Base-by-base conservation (phyloP, 345 rosid species). In the Nasturtium officinale region DNA sequence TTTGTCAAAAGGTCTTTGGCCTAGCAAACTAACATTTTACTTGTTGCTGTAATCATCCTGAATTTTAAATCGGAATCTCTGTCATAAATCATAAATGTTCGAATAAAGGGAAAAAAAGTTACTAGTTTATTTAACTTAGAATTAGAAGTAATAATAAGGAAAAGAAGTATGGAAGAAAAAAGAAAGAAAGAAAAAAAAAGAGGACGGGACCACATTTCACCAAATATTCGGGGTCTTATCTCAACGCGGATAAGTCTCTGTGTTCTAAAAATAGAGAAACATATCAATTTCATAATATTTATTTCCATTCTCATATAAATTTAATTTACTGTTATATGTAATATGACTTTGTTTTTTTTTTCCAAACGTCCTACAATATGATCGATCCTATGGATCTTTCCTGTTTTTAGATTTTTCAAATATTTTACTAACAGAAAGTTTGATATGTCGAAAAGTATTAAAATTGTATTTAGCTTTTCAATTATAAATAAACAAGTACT, bases 171-270 rank as follows among this genome's bases (percentile, higher is more conserved):
- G 51, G 20, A 63, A 53, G 46, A 15, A 55, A 35, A 71, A 61
- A n/a, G 7, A 29, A 26, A 29, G 3, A 6, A 33, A 46, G 37
- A 46, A 45, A 69, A 3, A 0, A 30, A 50, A 61, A 63, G 46
- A 20, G 63, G 52, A n/a, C 42, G 9, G 63, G 77, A 72, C 77
- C 77, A 72, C 63, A 63, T 15, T 72, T 63, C 56, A 64, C 70
- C 47, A 63, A 72, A 63, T 63, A 73, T 73, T 53, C 64, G 64
- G 77, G 67, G 47, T 42, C 69, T 62, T 26, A 72, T 63, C 70
- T 72, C 63, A 53, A 63, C 52, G 56, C 18, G 63, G 77, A 72
- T 62, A 72, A 72, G 69, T 62, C 25, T 62, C 40, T 52, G 62
- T 53, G 63, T 63, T 55, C 70, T 72, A 40, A 18, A 72, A 38